Conservation (phyloP, 768 basidiomycete genomes). For the Nevesoporus exiguus region DNA sequence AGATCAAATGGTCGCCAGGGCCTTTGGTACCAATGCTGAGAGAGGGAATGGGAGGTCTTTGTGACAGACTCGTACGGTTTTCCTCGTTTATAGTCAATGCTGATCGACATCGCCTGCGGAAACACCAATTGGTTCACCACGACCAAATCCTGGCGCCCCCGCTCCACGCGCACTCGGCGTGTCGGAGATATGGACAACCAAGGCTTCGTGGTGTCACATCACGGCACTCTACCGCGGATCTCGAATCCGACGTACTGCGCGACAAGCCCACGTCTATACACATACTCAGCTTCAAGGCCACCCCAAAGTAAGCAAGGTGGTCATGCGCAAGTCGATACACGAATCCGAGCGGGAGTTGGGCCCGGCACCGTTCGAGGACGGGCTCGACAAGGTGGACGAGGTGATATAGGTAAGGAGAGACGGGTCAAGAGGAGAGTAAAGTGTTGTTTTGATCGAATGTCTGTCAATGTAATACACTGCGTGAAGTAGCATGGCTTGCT, state of each 20-base stretch:
- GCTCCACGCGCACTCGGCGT: background rate
- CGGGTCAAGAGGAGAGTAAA: no score
- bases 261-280: background rate
- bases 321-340: background rate
- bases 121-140: background rate
- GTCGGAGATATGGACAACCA: background rate
- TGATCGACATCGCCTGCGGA: background rate
- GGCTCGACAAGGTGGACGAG: no score
- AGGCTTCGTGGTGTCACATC: background rate
- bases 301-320: background rate
- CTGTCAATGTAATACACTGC: no score
- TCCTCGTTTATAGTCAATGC: background rate
- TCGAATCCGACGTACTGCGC: background rate
- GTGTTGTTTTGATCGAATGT: no score
- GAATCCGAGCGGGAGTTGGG: background rate
- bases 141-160: background rate
- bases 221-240: background rate
- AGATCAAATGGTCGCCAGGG: constrained; percentile 77
- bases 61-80: background rate
- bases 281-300: background rate
- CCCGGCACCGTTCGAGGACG: background rate
- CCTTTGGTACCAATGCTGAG: constrained; percentile 61
- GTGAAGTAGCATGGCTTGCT: no score
- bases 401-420: no score
- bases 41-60: background rate